Evolutionary conservation across 768 basidiomycete genomes (phyloP), one percentile per base, ranked within the genome.

Genomic region (Coprinopsis sp.): DNA sequence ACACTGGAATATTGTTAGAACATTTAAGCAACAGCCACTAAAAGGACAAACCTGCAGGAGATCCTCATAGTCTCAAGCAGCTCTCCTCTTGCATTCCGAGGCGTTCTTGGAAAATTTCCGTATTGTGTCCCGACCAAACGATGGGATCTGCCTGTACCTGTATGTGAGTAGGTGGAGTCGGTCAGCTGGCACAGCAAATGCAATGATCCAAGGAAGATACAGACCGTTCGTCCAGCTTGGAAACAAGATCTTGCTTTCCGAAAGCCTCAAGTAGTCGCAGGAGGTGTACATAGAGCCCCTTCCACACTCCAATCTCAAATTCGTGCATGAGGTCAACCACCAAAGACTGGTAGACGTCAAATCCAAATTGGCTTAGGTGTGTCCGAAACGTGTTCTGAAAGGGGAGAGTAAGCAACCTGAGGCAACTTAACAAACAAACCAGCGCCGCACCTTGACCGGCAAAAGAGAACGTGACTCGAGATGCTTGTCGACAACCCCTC

Each of bases 291-390:
- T 73, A 65, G 1, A 69, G 18, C 0, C 55, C 24, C 37, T 69
- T 71, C 66, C 65, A 71, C 0, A 67, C 62, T 8, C 72, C 71
- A 0, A 68, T 52, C 42, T 71, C 69, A 54, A 71, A 60, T 44
- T 72, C 67, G 49, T 68, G 66, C 45, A 70, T 46, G n/a, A 66
- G 46, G 48, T 73, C 66, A 7, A 66, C 59, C 2, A 60, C 63
- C 7, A 68, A 54, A 39, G 66, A 58, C 2, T 33, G 2, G 28
- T 51, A 65, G n/a, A 60, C 52, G 37, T 67, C 55, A 34, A 66
- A 60, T 0, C 56, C 58, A 19, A 31, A 27, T 4, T 37, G 29
- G 1, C 22, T 46, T 16, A 57, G 46, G 7, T 46, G 51, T 11
- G 42, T 24, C 0, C 61, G 59, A 45, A 70, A 67, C 0, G 67